Conservation (phyloP, 2,329 filamentous ascomycete genomes). For the Penicillium sp. region DNA sequence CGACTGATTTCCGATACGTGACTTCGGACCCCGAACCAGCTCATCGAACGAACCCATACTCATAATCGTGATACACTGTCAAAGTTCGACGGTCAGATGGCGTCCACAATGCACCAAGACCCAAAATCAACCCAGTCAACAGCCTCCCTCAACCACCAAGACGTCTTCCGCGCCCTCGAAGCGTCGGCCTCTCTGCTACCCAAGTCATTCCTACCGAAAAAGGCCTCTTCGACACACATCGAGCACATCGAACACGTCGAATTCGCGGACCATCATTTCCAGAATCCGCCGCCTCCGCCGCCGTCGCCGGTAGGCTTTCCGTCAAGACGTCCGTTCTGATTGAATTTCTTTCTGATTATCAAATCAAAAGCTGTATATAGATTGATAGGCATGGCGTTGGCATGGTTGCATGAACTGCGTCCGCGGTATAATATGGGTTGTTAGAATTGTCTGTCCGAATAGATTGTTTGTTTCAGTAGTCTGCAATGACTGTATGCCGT, state of each 20-base stretch:
- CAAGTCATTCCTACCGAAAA: slow-evolving; percentile 22
- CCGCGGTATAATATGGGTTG: background rate
- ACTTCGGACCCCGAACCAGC: too few relatives aligned
- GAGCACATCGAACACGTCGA: too few relatives aligned
- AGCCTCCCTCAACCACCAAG: slow-evolving; percentile 26
- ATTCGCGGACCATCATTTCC: slow-evolving; percentile 5
- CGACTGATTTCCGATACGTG: too few relatives aligned
- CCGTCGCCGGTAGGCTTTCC: slow-evolving; percentile 27
- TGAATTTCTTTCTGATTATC: background rate
- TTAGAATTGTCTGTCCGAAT: too few relatives aligned
- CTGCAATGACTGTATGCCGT: too few relatives aligned
- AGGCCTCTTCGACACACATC: slow-evolving; percentile 3
- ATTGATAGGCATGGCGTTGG: slow-evolving; percentile 2
- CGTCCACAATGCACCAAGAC: slow-evolving; percentile 3
- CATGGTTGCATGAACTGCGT: background rate
- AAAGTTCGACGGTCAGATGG: background rate
- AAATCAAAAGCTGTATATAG: too few relatives aligned
- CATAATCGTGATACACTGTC: too few relatives aligned
- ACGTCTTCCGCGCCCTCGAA: slow-evolving; percentile 38
- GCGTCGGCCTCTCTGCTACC: slow-evolving; percentile 26
- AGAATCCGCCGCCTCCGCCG: slow-evolving; percentile 27
- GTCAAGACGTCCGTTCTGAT: background rate
- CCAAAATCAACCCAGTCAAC: slow-evolving; percentile 1
- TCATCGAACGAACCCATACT: too few relatives aligned
- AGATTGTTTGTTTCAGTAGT: too few relatives aligned